Evolutionary conservation across 108 stramenopile species (phyloP).

Genomic region (Epipyxis sp.): DNA sequence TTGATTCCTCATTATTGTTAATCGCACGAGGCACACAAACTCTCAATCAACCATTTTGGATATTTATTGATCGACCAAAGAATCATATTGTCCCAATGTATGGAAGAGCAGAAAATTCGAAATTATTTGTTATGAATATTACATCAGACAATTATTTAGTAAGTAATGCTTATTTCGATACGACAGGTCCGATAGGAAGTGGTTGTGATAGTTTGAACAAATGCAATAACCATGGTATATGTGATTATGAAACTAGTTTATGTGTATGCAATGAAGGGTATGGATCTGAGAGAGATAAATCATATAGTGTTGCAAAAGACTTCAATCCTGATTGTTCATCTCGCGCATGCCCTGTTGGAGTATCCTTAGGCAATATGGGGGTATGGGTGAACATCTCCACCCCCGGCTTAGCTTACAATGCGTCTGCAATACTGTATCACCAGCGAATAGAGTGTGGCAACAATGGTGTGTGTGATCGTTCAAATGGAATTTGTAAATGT

Average conservation of each 20-base stretch:
- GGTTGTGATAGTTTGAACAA: background rate
- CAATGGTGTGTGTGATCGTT: constrained; percentile 51
- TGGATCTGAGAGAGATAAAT: constrained; percentile 7
- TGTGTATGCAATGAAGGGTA: constrained; percentile 21
- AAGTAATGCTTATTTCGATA: background rate
- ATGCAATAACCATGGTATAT: constrained; percentile 19
- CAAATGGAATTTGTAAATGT: constrained; percentile 58
- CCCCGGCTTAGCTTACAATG: background rate
- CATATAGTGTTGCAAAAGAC: background rate
- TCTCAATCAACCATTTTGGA: background rate
- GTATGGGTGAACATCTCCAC: background rate
- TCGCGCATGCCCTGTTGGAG: constrained; percentile 11
- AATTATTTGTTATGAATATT: background rate
- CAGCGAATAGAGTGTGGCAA: constrained; percentile 31
- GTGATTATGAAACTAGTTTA: background rate
- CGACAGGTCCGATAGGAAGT: background rate
- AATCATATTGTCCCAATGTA: background rate
- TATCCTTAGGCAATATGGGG: background rate
- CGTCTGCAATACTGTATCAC: background rate
- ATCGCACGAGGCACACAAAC: background rate
- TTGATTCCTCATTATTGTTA: background rate
- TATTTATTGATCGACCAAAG: background rate
- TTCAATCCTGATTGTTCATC: constrained; percentile 3
- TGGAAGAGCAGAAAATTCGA: background rate
- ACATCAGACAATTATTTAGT: background rate